phyloP scores from a whole-genome alignment of 169 alveolate species.

The Cryptosporidium sp. region DNA sequence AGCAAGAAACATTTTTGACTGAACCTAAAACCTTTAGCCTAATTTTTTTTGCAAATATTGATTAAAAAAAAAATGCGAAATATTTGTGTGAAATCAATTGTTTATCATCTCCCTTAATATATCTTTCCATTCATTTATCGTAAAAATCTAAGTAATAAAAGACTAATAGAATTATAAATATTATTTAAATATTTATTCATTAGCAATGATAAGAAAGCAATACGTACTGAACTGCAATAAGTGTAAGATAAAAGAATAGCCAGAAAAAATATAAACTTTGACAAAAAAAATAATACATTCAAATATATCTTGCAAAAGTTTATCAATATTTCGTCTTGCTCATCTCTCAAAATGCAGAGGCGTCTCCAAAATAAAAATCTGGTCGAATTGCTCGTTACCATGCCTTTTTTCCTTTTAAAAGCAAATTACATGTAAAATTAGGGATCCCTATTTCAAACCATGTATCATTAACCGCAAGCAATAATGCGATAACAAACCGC shows the following conservation, averaged over 20 bases:
- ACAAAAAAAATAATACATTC: neutral
- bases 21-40: neutral
- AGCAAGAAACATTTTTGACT: neutral
- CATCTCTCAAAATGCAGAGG: neutral
- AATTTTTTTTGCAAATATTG: neutral
- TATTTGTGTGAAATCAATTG: constrained; percentile 2
- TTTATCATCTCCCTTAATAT: constrained; percentile 1
- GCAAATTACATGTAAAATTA: constrained; percentile 1
- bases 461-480: constrained; percentile 2
- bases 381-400: neutral
- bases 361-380: neutral
- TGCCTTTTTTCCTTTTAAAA: neutral
- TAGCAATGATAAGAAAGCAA: constrained; percentile 1
- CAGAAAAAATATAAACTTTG: neutral
- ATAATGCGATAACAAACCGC: neutral
- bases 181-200: constrained; percentile 4
- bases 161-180: neutral
- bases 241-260: neutral
- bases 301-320: neutral
- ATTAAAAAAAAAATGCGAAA: neutral
- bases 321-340: neutral
- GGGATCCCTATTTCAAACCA: constrained; percentile 21
- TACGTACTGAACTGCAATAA: constrained; percentile 1
- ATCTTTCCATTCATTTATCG: neutral
- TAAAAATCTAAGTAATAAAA: constrained; percentile 8